These are phyloP conservation scores for Vitis rotundifolia DNA, from an alignment of 164 flowering plant genomes.

Conservation along the genomic window DNA sequence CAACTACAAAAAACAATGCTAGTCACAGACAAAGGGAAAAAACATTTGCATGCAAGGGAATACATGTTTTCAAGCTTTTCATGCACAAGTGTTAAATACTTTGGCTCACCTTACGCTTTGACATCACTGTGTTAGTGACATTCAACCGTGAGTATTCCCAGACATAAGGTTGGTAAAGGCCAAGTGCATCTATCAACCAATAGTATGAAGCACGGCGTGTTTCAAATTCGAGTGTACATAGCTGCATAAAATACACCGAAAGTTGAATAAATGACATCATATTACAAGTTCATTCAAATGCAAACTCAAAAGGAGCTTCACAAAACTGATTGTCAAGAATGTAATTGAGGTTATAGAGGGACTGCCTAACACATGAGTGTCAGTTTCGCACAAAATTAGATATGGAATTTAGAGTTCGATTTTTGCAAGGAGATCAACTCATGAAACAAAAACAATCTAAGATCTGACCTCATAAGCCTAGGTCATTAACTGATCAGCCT, in stretches of 20 bases:
- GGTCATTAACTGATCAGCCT: neutral
- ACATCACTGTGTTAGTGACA: conserved; percentile 91
- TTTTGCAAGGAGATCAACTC: neutral
- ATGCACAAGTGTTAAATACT: neutral
- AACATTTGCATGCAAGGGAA: neutral
- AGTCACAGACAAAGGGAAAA: neutral
- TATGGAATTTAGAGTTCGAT: neutral
- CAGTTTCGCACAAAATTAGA: neutral
- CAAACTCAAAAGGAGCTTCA: neutral
- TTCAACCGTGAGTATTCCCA: conserved; percentile 98
- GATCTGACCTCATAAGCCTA: neutral
- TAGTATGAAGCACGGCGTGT: conserved; percentile 98
- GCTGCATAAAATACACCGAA: conserved; percentile 42
- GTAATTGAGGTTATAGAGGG: neutral
- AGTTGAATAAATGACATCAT: neutral
- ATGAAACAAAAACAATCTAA: conserved; percentile 4
- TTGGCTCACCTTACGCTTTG: conserved; percentile 85
- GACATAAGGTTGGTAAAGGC: conserved; percentile 83
- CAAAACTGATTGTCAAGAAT: neutral
- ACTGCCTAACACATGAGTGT: neutral
- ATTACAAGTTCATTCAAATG: neutral
- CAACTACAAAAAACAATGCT: conserved; percentile 45
- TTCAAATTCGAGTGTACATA: conserved; percentile 97
- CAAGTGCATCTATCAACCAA: conserved; percentile 84
- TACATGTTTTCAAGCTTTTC: neutral